Conservation (phyloP, 1,139 yeast species). For the Meyerozyma smithsonii region DNA sequence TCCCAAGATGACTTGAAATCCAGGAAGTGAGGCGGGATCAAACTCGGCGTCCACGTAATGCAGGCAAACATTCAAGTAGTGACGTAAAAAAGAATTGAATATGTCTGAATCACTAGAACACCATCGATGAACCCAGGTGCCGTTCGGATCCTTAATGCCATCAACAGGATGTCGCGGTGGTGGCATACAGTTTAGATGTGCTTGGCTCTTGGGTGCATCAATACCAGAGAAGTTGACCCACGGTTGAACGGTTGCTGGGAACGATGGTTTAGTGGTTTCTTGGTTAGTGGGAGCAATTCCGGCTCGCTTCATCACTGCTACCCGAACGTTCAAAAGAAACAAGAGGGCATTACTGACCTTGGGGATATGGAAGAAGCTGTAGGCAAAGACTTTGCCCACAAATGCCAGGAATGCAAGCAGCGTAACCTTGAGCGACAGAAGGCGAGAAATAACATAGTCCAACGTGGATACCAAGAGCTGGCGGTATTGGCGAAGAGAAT, state of each 20-base stretch:
- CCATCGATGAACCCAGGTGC: slow-evolving; percentile 63
- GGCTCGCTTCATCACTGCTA: neutral
- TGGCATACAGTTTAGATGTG: slow-evolving; percentile 30
- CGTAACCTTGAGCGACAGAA: slow-evolving; percentile 49
- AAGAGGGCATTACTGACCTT: slow-evolving; percentile 60
- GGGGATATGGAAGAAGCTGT: slow-evolving; percentile 55
- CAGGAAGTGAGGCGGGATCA: slow-evolving; percentile 40
- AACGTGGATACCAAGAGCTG: slow-evolving; percentile 48
- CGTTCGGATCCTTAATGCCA: slow-evolving; percentile 58
- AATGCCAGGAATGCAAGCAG: slow-evolving; percentile 65
- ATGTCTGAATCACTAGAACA: slow-evolving; percentile 54
- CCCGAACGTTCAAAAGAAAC: slow-evolving; percentile 52
- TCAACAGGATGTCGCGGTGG: slow-evolving; percentile 53
- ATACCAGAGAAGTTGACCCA: slow-evolving; percentile 35
- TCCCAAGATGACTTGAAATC: slow-evolving; percentile 32
- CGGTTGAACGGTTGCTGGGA: slow-evolving; percentile 2
- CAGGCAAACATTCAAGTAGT: slow-evolving; percentile 33
- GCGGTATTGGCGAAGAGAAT: slow-evolving; percentile 22
- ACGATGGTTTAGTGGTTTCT: neutral
- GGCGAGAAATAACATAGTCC: slow-evolving; percentile 47
- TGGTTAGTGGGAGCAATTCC: neutral
- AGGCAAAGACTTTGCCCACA: slow-evolving; percentile 76
- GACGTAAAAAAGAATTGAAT: slow-evolving; percentile 71
- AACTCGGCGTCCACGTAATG: slow-evolving; percentile 15
- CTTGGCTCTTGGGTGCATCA: slow-evolving; percentile 20